These are phyloP conservation scores for Arthroderma uncinatum DNA, from an alignment of 2,329 filamentous ascomycete genomes.

Conservation along the genomic window DNA sequence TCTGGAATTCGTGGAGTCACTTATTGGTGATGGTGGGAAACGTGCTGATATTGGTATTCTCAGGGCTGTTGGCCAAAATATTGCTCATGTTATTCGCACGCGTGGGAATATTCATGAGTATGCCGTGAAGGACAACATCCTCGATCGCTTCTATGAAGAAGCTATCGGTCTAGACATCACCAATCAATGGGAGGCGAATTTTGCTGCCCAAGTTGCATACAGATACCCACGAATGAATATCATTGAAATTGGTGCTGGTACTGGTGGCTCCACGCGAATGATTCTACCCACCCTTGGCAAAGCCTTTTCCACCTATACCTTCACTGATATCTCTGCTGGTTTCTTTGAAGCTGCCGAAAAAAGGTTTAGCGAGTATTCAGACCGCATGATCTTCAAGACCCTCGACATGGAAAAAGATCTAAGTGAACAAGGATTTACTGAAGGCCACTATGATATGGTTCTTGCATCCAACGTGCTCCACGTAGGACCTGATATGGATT, in stretches of 20 bases:
- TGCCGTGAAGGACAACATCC: conserved; percentile 6
- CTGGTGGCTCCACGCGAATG: conserved; percentile 29
- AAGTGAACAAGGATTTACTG: conserved; percentile 13
- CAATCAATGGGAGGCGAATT: conserved; percentile 19
- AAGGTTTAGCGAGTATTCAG: conserved; percentile 19
- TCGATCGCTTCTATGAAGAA: conserved; percentile 12
- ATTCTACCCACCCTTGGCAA: conserved; percentile 26
- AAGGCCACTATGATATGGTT: conserved; percentile 28
- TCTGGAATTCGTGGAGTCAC: not conserved
- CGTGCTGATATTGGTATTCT: conserved; percentile 3
- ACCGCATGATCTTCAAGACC: conserved; percentile 26
- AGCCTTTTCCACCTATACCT: conserved; percentile 34
- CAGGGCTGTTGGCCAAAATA: conserved; percentile 19
- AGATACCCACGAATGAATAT: conserved; percentile 36
- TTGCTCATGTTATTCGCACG: conserved; percentile 24
- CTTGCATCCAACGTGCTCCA: conserved; percentile 34
- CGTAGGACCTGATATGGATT: conserved; percentile 22
- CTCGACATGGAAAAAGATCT: conserved; percentile 17
- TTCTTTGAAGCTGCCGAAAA: conserved; percentile 33
- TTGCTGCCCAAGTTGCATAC: conserved; percentile 28
- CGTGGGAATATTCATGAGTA: conserved; percentile 26
- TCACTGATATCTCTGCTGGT: conserved; percentile 35
- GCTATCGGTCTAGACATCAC: conserved; percentile 10
- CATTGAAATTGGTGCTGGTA: too few relatives aligned
- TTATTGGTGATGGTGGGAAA: not conserved